Conservation (phyloP, 140 eudicot species). For the Bidens hawaiensis region DNA sequence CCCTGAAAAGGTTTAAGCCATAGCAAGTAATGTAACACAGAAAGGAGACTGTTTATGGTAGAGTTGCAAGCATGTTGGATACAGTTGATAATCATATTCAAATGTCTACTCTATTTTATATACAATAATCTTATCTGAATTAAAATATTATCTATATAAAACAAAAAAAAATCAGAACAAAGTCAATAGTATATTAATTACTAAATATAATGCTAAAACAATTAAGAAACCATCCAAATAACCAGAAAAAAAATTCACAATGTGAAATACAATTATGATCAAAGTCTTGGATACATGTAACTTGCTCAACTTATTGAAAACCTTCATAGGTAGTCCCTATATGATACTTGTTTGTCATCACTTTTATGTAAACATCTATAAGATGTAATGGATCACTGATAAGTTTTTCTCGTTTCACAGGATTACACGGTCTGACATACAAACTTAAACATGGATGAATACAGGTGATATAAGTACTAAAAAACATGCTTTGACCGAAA, state of each 20-base stretch:
- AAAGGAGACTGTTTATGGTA: neutral
- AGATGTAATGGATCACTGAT: neutral
- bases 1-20: neutral
- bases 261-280: neutral
- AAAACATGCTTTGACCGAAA: neutral
- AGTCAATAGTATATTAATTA: neutral
- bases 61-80: neutral
- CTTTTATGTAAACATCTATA: constrained; percentile 4
- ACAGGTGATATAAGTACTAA: neutral
- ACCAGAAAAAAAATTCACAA: neutral
- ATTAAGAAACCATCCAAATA: neutral
- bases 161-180: neutral
- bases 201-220: neutral
- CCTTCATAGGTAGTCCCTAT: neutral
- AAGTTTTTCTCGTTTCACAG: neutral
- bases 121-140: neutral
- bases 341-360: neutral
- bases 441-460: neutral
- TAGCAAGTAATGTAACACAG: neutral
- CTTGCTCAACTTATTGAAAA: neutral
- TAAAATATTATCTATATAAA: neutral
- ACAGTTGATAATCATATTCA: neutral
- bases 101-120: neutral
- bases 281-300: neutral
- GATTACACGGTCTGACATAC: constrained; percentile 6